Evolutionary conservation across 257 asterid species (phyloP).

Genomic region (Plantago major): DNA sequence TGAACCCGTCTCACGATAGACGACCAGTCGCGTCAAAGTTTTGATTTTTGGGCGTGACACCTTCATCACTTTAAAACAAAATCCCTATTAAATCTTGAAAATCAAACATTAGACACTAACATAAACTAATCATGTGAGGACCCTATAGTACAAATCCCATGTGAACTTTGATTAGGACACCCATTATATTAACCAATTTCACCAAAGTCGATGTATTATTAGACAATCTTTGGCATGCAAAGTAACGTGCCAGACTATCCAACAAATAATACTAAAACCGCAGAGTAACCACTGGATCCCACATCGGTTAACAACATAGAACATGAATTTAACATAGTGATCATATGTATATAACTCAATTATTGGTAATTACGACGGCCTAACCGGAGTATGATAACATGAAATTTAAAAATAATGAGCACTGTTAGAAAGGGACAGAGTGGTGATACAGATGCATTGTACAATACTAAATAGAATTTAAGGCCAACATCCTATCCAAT

Average conservation of each 20-base stretch:
- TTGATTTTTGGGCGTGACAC: too few relatives aligned
- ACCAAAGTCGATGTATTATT: constrained; percentile 57
- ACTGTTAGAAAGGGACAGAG: constrained; percentile 13
- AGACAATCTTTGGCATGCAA: constrained; percentile 52
- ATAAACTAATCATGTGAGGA: constrained; percentile 50
- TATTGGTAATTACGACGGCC: too few relatives aligned
- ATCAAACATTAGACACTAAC: background rate
- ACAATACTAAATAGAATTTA: constrained; percentile 44
- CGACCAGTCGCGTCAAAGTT: too few relatives aligned
- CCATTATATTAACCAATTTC: constrained; percentile 38
- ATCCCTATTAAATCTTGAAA: background rate
- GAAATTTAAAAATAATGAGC: constrained; percentile 5
- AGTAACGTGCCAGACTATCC: constrained; percentile 43
- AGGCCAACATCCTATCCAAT: constrained; percentile 39
- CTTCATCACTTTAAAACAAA: too few relatives aligned
- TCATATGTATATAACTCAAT: too few relatives aligned
- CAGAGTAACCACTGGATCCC: background rate
- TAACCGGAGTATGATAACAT: background rate
- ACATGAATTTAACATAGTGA: too few relatives aligned
- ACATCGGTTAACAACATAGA: too few relatives aligned
- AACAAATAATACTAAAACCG: constrained; percentile 27
- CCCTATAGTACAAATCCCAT: constrained; percentile 66
- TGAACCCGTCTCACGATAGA: too few relatives aligned
- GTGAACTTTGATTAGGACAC: constrained; percentile 76
- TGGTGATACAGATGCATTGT: constrained; percentile 38